Percentiles rank a stretch among this genome's conserved stretches.
phyloP scores from a whole-genome alignment of 2,329 filamentous ascomycete species.

The Tolypocladium sp. region DNA sequence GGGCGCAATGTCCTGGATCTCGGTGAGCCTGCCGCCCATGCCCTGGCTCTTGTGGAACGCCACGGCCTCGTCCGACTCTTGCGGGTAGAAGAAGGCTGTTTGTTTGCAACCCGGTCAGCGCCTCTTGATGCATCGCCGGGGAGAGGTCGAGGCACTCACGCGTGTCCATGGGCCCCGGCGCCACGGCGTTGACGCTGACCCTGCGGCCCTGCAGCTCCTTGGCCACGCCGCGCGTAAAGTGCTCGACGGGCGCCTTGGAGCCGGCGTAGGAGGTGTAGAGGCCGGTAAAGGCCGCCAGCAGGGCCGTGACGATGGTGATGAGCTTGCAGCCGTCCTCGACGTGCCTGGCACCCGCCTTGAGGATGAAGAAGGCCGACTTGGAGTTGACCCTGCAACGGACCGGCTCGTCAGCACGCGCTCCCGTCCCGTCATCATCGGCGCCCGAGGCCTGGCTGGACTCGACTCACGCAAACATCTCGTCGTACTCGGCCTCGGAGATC shows the following conservation, averaged over 20 bases:
- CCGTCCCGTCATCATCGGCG: neutral
- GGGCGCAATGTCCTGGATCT: slow-evolving; percentile 34
- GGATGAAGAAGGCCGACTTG: slow-evolving; percentile 34
- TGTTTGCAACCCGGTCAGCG: neutral
- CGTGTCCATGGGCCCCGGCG: slow-evolving; percentile 29
- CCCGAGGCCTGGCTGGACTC: slow-evolving; percentile 8
- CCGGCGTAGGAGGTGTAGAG: slow-evolving; percentile 36
- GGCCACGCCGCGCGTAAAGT: slow-evolving; percentile 25
- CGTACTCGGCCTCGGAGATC: slow-evolving; percentile 34
- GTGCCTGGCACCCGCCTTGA: slow-evolving; percentile 31
- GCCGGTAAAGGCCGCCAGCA: slow-evolving; percentile 35
- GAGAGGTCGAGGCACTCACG: slow-evolving; percentile 15
- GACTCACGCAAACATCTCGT: slow-evolving; percentile 35
- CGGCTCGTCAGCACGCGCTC: neutral
- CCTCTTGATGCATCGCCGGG: neutral
- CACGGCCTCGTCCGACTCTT: slow-evolving; percentile 31
- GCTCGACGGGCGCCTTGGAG: slow-evolving; percentile 29
- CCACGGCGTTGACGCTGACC: slow-evolving; percentile 26
- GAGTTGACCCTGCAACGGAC: slow-evolving; percentile 22
- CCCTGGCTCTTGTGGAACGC: slow-evolving; percentile 34
- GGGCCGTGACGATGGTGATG: slow-evolving; percentile 33
- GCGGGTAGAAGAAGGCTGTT: slow-evolving; percentile 33
- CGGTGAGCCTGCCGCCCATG: slow-evolving; percentile 29
- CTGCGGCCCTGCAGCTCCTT: slow-evolving; percentile 21
- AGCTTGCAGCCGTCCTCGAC: slow-evolving; percentile 35